Base-by-base conservation (phyloP, 805 yeast species). In the Monosporozyma siamensis region DNA sequence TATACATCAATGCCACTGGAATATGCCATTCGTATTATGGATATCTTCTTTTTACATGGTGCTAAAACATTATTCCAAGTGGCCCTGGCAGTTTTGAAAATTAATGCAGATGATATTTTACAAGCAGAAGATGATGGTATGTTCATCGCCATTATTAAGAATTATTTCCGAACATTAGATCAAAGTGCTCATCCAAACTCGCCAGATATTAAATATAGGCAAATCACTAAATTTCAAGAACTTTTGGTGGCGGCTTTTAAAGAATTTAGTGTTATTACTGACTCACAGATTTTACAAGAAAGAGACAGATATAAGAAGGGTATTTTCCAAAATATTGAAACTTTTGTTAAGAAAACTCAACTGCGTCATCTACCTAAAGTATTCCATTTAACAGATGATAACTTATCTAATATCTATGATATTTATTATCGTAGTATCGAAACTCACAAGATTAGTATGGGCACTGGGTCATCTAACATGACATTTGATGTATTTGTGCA, bases 1-100 rank as follows among this genome's bases (percentile, higher is more conserved):
- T 74, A 90, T 50, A 89, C 84, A 51, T 80, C 95, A 0, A 88
- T 92, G 95, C 98, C 98, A 0, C 66, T 92, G 50, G 88, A 88
- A 5, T 90, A 78, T 65, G 96, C 98, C 2, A 85, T 88, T 54
- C 70, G 97, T 59, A 83, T 92, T 38, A 72, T 90, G 54, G 99
- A 92, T 61, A 82, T 88, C 18, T 81, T 92, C 56, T 83, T 92
- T 60, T 70, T 85, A 44, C 88, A 88, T 60, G 99, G 99, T 1
- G 80, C 95, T 2, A 80, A 79, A 50, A 82, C 92, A 0, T 66
- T 92, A 20, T 94, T 92, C 59, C 97, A 92, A 63, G 89, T 92
- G 6, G 95, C 95, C 0, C 67, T 92, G 45, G 98, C 97, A 0
- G 76, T 92, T n/a, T 64, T 92, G 39, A 77, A 88, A 50, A 71